These are phyloP conservation scores for Tricholoma hemisulphureum DNA, from an alignment of 768 basidiomycete genomes.

Conservation along the genomic window DNA sequence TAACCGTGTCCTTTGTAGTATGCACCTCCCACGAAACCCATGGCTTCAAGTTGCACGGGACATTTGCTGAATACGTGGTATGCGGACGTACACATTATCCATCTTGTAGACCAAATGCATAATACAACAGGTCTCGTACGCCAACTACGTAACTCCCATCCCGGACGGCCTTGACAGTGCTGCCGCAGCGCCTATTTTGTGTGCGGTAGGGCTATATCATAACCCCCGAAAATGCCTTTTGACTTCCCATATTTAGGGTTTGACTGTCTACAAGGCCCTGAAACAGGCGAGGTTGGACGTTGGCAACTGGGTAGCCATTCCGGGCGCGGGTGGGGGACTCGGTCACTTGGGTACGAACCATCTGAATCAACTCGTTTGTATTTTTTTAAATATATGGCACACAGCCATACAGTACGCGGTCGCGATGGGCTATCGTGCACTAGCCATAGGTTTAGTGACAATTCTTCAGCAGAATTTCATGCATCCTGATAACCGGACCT, in stretches of 20 bases:
- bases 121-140: slow-evolving; percentile 51
- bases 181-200: slow-evolving; percentile 67
- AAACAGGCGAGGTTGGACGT: slow-evolving; percentile 57
- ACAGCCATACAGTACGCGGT: slow-evolving; percentile 76
- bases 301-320: slow-evolving; percentile 73
- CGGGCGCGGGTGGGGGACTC: slow-evolving; percentile 76
- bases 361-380: not conserved
- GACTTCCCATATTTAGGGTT: slow-evolving; percentile 42
- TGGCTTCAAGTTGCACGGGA: slow-evolving; percentile 69
- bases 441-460: slow-evolving; percentile 38
- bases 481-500: slow-evolving; percentile 22
- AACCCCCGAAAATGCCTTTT: not conserved
- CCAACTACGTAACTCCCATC: slow-evolving; percentile 72
- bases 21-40: slow-evolving; percentile 23
- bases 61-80: slow-evolving; percentile 66
- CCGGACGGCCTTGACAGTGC: slow-evolving; percentile 63
- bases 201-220: slow-evolving; percentile 48
- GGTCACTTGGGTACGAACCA: slow-evolving; percentile 63
- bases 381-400: not conserved
- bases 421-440: slow-evolving; percentile 70
- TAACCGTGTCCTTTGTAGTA: not conserved
- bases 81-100: slow-evolving; percentile 10
- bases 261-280: slow-evolving; percentile 81
- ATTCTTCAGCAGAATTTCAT: not conserved
- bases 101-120: not conserved